Evolutionary conservation across 495 filamentous ascomycete genomes (phyloP).

Genomic region (Penicillium roqueforti): DNA sequence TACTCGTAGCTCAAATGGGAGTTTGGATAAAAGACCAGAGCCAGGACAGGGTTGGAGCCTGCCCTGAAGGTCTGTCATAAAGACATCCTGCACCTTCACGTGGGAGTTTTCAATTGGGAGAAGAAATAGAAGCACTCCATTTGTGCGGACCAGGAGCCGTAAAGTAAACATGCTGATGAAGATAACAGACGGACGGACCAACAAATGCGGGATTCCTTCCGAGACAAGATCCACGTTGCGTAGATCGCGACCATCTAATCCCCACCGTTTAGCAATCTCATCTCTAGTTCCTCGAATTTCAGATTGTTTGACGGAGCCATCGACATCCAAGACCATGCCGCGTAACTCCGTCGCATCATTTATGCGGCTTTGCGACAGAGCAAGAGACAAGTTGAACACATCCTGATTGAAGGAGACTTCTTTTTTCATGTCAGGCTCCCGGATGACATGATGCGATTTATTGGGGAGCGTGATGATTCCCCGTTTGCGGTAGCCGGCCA

Average conservation of each 20-base stretch:
- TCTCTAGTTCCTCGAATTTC: slow-evolving; percentile 18
- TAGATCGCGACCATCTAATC: slow-evolving; percentile 25
- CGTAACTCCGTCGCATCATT: slow-evolving; percentile 20
- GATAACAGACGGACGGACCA: slow-evolving; percentile 27
- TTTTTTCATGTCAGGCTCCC: slow-evolving; percentile 1
- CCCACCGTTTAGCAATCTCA: slow-evolving; percentile 18
- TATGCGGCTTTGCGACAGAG: slow-evolving; percentile 20
- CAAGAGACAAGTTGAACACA: slow-evolving; percentile 19
- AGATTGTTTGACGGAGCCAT: slow-evolving; percentile 1
- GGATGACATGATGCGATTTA: slow-evolving; percentile 2
- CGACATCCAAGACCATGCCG: slow-evolving; percentile 13
- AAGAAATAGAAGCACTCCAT: slow-evolving; percentile 25
- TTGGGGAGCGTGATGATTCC: not conserved
- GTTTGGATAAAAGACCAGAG: slow-evolving; percentile 40
- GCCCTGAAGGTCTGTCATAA: slow-evolving; percentile 45
- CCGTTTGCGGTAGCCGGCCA: not conserved
- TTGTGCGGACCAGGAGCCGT: slow-evolving; percentile 26
- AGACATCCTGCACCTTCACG: slow-evolving; percentile 22
- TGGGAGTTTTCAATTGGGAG: slow-evolving; percentile 12
- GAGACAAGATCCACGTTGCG: slow-evolving; percentile 28
- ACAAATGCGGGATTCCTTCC: slow-evolving; percentile 28
- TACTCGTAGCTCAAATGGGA: slow-evolving; percentile 70
- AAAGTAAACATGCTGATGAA: slow-evolving; percentile 30
- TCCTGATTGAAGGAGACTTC: slow-evolving; percentile 14
- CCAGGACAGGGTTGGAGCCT: slow-evolving; percentile 54